A percentile compares a stretch with the other conserved stretches of the same genome.
These are phyloP conservation scores for Omphalea diandra DNA, from an alignment of 441 rosid species.

Conservation along the genomic window DNA sequence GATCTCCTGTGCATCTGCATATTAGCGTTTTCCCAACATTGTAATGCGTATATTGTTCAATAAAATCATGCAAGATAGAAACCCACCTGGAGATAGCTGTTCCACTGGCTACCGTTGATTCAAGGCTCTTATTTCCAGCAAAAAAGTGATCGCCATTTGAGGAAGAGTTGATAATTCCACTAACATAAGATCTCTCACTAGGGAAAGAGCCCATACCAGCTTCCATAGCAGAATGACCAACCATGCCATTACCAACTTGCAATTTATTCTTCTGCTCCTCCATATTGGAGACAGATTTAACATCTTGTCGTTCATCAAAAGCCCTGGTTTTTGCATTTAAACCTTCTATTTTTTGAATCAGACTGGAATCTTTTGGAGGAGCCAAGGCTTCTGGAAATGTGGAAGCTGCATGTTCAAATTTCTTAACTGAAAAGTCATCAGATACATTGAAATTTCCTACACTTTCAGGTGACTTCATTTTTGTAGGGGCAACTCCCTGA, in stretches of 20 bases:
- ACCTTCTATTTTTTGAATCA: slow-evolving; percentile 89
- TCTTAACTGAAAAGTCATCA: slow-evolving; percentile 37
- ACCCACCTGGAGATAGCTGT: slow-evolving; percentile 60
- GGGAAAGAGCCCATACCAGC: slow-evolving; percentile 32
- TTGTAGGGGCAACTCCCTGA: slow-evolving; percentile 30
- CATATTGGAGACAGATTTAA: slow-evolving; percentile 32
- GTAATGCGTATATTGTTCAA: slow-evolving; percentile 29
- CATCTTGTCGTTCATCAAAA: slow-evolving; percentile 44
- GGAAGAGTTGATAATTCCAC: slow-evolving; percentile 32
- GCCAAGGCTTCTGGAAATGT: slow-evolving; percentile 28
- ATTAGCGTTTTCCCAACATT: slow-evolving; percentile 34
- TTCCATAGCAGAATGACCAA: slow-evolving; percentile 36
- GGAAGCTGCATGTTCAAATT: slow-evolving; percentile 26
- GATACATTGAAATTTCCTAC: slow-evolving; percentile 31
- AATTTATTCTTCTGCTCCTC: slow-evolving; percentile 48
- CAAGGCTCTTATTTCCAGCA: slow-evolving; percentile 41
- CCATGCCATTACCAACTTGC: slow-evolving; percentile 40
- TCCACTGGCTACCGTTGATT: slow-evolving; percentile 38
- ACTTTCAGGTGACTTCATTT: slow-evolving; percentile 40
- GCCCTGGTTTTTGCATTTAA: slow-evolving; percentile 63
- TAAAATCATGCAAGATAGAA: slow-evolving; percentile 25
- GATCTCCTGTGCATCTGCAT: slow-evolving; percentile 54
- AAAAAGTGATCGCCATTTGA: slow-evolving; percentile 36
- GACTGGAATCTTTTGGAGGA: slow-evolving; percentile 51
- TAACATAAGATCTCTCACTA: slow-evolving; percentile 34